Evolutionary conservation across 2,329 filamentous ascomycete species (phyloP).

Genomic region (Fusarium coffeatum): DNA sequence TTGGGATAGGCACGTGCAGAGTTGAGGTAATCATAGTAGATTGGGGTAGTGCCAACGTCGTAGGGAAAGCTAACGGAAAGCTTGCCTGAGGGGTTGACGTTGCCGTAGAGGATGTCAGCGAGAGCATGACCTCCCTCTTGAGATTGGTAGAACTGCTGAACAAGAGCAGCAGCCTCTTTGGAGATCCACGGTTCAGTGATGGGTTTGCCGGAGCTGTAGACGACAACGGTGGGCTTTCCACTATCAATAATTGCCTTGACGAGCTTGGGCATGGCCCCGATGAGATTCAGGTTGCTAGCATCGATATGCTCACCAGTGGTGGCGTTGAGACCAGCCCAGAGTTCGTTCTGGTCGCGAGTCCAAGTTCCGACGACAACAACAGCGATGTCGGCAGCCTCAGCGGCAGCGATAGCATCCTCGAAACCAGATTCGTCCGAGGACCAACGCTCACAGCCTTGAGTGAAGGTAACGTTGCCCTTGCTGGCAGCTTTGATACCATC

Average conservation of each 20-base stretch:
- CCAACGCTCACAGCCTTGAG: constrained; percentile 79
- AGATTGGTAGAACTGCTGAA: constrained; percentile 81
- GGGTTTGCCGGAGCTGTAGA: constrained; percentile 77
- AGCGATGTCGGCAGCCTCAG: constrained; percentile 75
- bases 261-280: constrained; percentile 75
- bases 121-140: constrained; percentile 75
- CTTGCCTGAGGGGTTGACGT: constrained; percentile 73
- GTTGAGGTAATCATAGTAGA: constrained; percentile 80
- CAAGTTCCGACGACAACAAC: constrained; percentile 81
- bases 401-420: constrained; percentile 71
- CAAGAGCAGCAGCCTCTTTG: constrained; percentile 69
- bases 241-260: constrained; percentile 75
- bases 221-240: constrained; percentile 74
- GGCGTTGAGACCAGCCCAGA: constrained; percentile 77
- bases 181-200: constrained; percentile 80
- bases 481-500: constrained; percentile 74
- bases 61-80: constrained; percentile 75
- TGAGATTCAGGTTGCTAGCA: constrained; percentile 70
- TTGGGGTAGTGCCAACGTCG: constrained; percentile 73
- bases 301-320: constrained; percentile 83
- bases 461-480: constrained; percentile 71
- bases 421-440: constrained; percentile 76
- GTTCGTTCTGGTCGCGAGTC: constrained; percentile 77
- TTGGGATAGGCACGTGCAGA: constrained; percentile 67
- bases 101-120: constrained; percentile 73